These are phyloP conservation scores for Pseudonectria buxi DNA, from an alignment of 2,329 filamentous ascomycete genomes.

Conservation along the genomic window DNA sequence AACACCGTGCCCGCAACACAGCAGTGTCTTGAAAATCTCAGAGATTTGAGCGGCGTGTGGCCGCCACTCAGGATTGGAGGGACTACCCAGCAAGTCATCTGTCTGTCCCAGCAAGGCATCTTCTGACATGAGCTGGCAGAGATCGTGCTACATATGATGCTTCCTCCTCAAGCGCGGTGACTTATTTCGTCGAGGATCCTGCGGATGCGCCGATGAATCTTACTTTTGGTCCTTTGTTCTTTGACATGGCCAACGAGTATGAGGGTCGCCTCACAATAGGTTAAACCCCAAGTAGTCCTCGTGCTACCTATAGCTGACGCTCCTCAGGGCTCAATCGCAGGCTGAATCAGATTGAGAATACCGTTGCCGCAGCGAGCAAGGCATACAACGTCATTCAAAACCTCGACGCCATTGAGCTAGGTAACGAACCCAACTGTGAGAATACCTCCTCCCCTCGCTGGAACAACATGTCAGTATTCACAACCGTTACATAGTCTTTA, in stretches of 20 bases:
- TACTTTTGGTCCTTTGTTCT: slow-evolving; percentile 47
- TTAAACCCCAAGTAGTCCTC: too few species aligned
- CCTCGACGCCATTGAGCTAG: slow-evolving; percentile 47
- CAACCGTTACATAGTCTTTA: slow-evolving; percentile 1
- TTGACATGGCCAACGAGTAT: slow-evolving; percentile 43
- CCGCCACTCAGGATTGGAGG: slow-evolving; percentile 52
- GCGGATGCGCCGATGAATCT: slow-evolving; percentile 42
- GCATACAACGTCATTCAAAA: slow-evolving; percentile 40
- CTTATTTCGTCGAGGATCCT: slow-evolving; percentile 41
- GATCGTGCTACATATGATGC: slow-evolving; percentile 48
- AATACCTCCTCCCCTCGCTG: background rate
- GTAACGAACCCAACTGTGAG: slow-evolving; percentile 52
- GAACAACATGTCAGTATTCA: background rate
- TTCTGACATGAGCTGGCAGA: background rate
- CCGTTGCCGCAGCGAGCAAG: slow-evolving; percentile 42
- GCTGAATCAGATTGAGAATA: slow-evolving; percentile 46
- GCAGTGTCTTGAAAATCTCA: slow-evolving; percentile 46
- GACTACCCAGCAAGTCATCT: slow-evolving; percentile 39
- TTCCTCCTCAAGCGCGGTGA: slow-evolving; percentile 37
- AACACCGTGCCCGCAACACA: slow-evolving; percentile 43
- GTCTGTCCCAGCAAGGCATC: too few species aligned
- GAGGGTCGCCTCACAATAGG: slow-evolving; percentile 40
- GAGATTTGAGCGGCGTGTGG: slow-evolving; percentile 41
- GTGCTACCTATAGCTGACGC: too few species aligned
- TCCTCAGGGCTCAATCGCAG: slow-evolving; percentile 43